A percentile compares a stretch with the other conserved stretches of the same genome.
phyloP scores from a whole-genome alignment of 169 alveolate species.

The Babesia ovis region DNA sequence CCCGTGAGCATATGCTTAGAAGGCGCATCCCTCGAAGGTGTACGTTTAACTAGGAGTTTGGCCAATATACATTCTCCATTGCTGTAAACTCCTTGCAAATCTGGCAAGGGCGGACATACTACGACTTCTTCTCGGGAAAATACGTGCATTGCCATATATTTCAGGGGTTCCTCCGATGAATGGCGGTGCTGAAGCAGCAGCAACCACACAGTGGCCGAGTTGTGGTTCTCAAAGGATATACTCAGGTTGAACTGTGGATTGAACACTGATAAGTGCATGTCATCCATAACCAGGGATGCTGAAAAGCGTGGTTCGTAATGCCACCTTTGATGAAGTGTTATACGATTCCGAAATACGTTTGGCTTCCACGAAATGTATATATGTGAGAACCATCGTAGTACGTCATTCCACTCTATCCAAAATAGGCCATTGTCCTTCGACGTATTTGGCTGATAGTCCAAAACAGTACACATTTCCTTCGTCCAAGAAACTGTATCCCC shows the following conservation, averaged over 20 bases:
- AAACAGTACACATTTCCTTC: slow-evolving; percentile 2
- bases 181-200: slow-evolving; percentile 74
- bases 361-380: slow-evolving; percentile 87
- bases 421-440: slow-evolving; percentile 80
- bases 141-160: slow-evolving; percentile 78
- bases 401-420: slow-evolving; percentile 89
- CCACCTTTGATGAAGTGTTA: slow-evolving; percentile 78
- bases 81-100: slow-evolving; percentile 78
- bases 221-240: slow-evolving; percentile 40
- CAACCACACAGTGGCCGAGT: slow-evolving; percentile 75
- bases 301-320: slow-evolving; percentile 64
- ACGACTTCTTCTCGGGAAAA: slow-evolving; percentile 70
- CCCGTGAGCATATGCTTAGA: slow-evolving; percentile 14
- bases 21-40: background rate
- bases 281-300: slow-evolving; percentile 78
- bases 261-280: slow-evolving; percentile 80
- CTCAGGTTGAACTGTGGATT: slow-evolving; percentile 78
- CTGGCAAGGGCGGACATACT: slow-evolving; percentile 77
- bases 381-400: slow-evolving; percentile 85
- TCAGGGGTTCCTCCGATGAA: slow-evolving; percentile 62
- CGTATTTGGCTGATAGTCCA: slow-evolving; percentile 33
- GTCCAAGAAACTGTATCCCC: slow-evolving; percentile 64
- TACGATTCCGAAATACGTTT: slow-evolving; percentile 67
- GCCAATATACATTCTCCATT: slow-evolving; percentile 82
- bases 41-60: slow-evolving; percentile 49